phyloP scores from a whole-genome alignment of 2,329 filamentous ascomycete genomes.

The Neonectria ditissima region DNA sequence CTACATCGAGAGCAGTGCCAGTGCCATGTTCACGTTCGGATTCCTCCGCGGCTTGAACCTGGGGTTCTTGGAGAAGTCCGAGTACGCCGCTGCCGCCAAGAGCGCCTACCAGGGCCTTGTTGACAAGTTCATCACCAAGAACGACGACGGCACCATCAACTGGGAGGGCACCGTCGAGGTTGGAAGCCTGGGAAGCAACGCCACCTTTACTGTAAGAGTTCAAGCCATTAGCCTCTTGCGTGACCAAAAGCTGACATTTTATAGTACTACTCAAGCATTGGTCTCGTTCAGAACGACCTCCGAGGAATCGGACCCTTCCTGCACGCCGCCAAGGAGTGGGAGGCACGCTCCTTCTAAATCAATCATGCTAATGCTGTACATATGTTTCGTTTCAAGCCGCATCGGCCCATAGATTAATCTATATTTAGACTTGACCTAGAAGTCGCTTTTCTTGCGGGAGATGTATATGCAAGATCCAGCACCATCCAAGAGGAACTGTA shows the following conservation, averaged over 20 bases:
- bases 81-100: constrained; percentile 38
- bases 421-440: background rate
- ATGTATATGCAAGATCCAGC: background rate
- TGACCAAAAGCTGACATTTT: background rate
- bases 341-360: constrained; percentile 26
- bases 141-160: constrained; percentile 60
- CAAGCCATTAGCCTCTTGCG: accelerated
- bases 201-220: constrained; percentile 60
- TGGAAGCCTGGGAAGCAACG: constrained; percentile 62
- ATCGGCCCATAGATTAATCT: background rate
- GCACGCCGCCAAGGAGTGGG: constrained; percentile 46
- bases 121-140: constrained; percentile 58
- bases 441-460: background rate
- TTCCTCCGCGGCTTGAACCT: constrained; percentile 57
- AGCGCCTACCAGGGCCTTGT: constrained; percentile 52
- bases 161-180: constrained; percentile 66
- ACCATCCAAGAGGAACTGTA: background rate
- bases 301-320: constrained; percentile 48
- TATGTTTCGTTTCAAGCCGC: background rate
- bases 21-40: constrained; percentile 68
- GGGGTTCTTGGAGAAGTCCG: constrained; percentile 42
- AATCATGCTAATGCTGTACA: background rate
- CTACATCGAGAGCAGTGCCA: constrained; percentile 70
- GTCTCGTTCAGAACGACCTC: constrained; percentile 43
- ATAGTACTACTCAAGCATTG: constrained; percentile 46